phyloP scores from a whole-genome alignment of 257 asterid genomes.

The Gardenia jasminoides region DNA sequence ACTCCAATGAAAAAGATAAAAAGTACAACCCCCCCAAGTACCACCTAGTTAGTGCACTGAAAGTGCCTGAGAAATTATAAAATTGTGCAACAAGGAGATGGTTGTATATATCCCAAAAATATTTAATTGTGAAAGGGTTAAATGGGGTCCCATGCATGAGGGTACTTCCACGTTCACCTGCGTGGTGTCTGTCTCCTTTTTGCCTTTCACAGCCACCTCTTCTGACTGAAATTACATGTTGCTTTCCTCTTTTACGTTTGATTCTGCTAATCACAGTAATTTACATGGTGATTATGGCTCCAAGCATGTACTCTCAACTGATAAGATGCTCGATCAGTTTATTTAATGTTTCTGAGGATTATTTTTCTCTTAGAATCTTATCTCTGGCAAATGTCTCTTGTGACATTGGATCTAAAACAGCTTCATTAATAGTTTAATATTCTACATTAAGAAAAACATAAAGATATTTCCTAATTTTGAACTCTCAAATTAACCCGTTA shows the following conservation, averaged over 20 bases:
- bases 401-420: too few relatives aligned
- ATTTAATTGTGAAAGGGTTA: neutral
- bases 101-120: neutral
- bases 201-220: conserved; percentile 22
- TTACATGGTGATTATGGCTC: too few relatives aligned
- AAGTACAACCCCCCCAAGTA: conserved; percentile 9
- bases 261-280: too few relatives aligned
- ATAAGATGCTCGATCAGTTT: too few relatives aligned
- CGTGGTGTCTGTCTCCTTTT: conserved; percentile 27
- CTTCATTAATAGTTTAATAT: too few relatives aligned
- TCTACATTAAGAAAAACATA: too few relatives aligned
- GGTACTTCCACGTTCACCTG: conserved; percentile 47
- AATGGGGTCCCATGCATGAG: conserved; percentile 61
- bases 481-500: neutral
- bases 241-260: neutral
- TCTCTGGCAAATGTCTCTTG: too few relatives aligned
- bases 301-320: neutral
- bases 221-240: neutral
- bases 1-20: conserved; percentile 21
- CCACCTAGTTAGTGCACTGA: neutral
- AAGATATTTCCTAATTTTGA: too few relatives aligned
- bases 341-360: neutral
- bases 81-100: neutral
- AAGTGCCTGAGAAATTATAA: neutral
- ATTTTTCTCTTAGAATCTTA: too few relatives aligned